Evolutionary conservation across 2,329 filamentous ascomycete genomes (phyloP), one percentile per base, ranked within the genome.

Genomic region (Colletotrichum paranaense): DNA sequence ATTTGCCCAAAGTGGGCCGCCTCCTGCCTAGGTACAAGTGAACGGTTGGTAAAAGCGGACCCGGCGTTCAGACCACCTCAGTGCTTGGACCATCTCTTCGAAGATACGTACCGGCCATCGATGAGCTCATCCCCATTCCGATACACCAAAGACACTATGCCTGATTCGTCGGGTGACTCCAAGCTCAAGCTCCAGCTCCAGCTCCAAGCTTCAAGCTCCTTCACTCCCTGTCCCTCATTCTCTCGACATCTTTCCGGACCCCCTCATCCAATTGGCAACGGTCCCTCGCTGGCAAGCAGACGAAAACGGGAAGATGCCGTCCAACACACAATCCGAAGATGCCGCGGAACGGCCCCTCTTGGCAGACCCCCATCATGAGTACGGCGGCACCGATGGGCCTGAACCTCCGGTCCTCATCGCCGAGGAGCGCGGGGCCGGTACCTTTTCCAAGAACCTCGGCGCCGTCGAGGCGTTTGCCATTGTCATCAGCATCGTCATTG

Each of bases 401-500:
- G 16, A 53, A 7, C 67, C 62, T 24, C 62, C 68, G n/a, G 68
- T 72, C 5, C 35, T 67, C 28, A 35, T 58, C 14, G 42, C 53
- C 28, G 73, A 71, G 35, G 67, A 73, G 22, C 57, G 74, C 56
- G 71, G 56, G 14, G 56, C 68, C 6, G 73, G 76, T 30, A 80
- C 82, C 7, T 87, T 87, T 74, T 82, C 78, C 53, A 81, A 83
- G n/a, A 86, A 84, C 74, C 84, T 88, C 5, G 86, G 85, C 30
- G 79, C 86, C 11, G 68, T 84, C 32, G 86, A 88, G 75, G 86
- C 86, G 0, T 92, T 91, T 74, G 88, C 88, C 26, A 89, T 92
- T 59, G 84, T 92, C 53, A 87, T 92, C 73, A 89, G 88, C 76
- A 89, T 92, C 73, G 90, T 92, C 67, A 91, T 92, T 60, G 91